phyloP scores from a whole-genome alignment of 2,329 filamentous ascomycete species.

The Cladorrhinum sp. region DNA sequence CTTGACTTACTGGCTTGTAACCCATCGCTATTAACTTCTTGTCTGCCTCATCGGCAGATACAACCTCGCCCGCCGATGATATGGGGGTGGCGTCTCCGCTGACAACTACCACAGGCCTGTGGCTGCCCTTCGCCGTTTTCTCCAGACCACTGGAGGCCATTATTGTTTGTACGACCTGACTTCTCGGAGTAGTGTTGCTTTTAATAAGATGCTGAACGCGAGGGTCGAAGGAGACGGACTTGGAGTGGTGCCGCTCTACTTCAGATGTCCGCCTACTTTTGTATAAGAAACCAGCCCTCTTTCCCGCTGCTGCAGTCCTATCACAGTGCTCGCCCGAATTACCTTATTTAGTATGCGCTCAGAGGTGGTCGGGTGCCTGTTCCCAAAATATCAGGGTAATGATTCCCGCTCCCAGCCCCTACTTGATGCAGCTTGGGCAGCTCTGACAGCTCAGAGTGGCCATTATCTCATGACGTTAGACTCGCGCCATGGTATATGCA shows the following conservation, averaged over 20 bases:
- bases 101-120: neutral
- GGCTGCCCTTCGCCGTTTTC: slow-evolving; percentile 7
- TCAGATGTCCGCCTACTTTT: no score
- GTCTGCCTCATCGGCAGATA: slow-evolving; percentile 26
- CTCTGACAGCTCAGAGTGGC: neutral
- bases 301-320: neutral
- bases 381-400: neutral
- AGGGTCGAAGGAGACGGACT: no score
- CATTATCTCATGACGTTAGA: neutral
- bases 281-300: no score
- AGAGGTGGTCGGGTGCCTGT: neutral
- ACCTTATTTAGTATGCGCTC: neutral
- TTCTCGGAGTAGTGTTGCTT: neutral
- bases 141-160: slow-evolving; percentile 9
- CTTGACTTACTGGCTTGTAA: slow-evolving; percentile 34
- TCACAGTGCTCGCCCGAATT: neutral
- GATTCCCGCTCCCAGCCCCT: neutral
- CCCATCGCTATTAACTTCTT: slow-evolving; percentile 37
- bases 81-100: slow-evolving; percentile 13
- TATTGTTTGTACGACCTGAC: neutral
- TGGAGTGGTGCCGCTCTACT: no score
- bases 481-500: neutral
- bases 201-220: no score
- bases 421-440: neutral
- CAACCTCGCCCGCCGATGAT: slow-evolving; percentile 7